A percentile compares a stretch with the other conserved stretches of the same genome.
These are phyloP conservation scores for Potentilla sterilis DNA, from an alignment of 306 rosid species.

Conservation along the genomic window DNA sequence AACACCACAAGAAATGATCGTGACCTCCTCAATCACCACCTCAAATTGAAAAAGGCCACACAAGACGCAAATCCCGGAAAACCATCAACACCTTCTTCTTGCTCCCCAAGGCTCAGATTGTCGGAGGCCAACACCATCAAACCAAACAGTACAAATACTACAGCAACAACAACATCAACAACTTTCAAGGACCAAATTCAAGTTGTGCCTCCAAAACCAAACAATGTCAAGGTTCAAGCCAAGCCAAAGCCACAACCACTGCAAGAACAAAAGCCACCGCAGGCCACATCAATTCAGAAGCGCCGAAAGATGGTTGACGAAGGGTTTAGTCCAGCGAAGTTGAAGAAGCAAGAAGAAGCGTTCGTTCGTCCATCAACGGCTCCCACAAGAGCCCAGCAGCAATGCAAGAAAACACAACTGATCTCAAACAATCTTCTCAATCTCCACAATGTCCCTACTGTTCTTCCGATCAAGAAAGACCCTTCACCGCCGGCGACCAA, in stretches of 20 bases:
- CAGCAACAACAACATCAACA: background rate
- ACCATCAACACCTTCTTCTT: slow-evolving; percentile 34
- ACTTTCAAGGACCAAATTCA: slow-evolving; percentile 39
- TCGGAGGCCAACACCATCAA: slow-evolving; percentile 41
- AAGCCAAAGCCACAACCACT: slow-evolving; percentile 35
- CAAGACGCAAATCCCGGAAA: slow-evolving; percentile 46
- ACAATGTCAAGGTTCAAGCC: slow-evolving; percentile 25
- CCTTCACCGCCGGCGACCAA: slow-evolving; percentile 36
- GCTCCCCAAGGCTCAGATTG: slow-evolving; percentile 38
- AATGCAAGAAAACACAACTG: slow-evolving; percentile 51
- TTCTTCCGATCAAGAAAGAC: slow-evolving; percentile 41
- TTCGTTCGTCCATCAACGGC: slow-evolving; percentile 56
- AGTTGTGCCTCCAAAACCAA: slow-evolving; percentile 19
- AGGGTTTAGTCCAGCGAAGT: slow-evolving; percentile 38
- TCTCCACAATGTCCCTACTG: slow-evolving; percentile 43
- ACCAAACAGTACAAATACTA: slow-evolving; percentile 14
- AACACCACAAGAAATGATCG: slow-evolving; percentile 45
- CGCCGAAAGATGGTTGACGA: slow-evolving; percentile 31
- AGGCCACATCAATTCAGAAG: slow-evolving; percentile 26
- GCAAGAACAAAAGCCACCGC: slow-evolving; percentile 23
- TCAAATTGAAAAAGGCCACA: slow-evolving; percentile 36
- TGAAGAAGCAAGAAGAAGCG: slow-evolving; percentile 66
- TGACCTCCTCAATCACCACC: slow-evolving; percentile 33
- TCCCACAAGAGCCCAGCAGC: slow-evolving; percentile 35
- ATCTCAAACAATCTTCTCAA: slow-evolving; percentile 46